These are phyloP conservation scores for Polygonum aviculare DNA, from an alignment of 148 eudicot species.

Conservation along the genomic window DNA sequence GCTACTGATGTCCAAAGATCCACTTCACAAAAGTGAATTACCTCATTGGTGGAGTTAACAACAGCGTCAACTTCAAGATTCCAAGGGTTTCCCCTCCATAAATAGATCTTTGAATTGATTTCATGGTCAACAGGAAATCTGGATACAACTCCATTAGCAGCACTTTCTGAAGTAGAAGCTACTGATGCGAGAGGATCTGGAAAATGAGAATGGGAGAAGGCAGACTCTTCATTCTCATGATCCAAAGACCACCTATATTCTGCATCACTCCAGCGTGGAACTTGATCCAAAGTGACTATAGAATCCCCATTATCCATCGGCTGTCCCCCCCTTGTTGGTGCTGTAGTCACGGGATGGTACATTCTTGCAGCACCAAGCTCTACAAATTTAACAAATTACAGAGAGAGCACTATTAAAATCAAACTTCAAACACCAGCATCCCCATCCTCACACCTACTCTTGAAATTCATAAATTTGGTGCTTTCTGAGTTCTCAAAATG, in stretches of 20 bases:
- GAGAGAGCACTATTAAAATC: background rate
- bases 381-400: background rate
- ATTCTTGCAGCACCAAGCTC: constrained; percentile 17
- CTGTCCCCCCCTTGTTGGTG: constrained; percentile 57
- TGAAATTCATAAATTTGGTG: background rate
- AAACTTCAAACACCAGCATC: constrained; percentile 6
- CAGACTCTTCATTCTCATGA: constrained; percentile 51
- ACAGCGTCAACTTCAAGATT: constrained; percentile 99
- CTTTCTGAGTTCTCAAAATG: background rate
- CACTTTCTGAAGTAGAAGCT: constrained; percentile 48
- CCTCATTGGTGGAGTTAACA: constrained; percentile 98
- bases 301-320: constrained; percentile 72
- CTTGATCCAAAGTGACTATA: constrained; percentile 84
- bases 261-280: constrained; percentile 87
- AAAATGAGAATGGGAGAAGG: constrained; percentile 36
- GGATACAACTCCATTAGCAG: constrained; percentile 54
- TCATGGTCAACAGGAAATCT: constrained; percentile 89
- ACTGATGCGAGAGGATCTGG: constrained; percentile 78
- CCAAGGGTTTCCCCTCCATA: constrained; percentile 99
- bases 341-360: constrained; percentile 49
- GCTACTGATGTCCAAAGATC: background rate
- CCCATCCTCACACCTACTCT: background rate
- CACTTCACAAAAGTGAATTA: constrained; percentile 16
- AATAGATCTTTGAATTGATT: constrained; percentile 76
- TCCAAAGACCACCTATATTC: constrained; percentile 53